Evolutionary conservation across 1,139 yeast species (phyloP).

Genomic region (Taphrina deformans): DNA sequence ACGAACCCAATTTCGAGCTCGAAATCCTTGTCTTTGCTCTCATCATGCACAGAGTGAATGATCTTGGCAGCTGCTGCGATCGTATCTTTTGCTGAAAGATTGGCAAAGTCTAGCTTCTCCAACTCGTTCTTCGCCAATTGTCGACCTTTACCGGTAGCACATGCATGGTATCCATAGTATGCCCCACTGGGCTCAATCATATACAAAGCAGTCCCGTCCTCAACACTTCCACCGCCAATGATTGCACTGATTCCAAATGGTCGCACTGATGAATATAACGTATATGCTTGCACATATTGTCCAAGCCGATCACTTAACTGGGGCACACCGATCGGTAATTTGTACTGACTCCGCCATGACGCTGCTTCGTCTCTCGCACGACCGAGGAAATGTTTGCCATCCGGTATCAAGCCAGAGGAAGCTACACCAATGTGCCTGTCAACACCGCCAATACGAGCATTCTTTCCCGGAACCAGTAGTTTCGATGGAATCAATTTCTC

Average conservation of each 20-base stretch:
- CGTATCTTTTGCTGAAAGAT: slow-evolving; percentile 73
- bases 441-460: slow-evolving; percentile 84
- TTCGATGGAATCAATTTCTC: slow-evolving; percentile 88
- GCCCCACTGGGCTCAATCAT: slow-evolving; percentile 98
- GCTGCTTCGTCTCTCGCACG: slow-evolving; percentile 92
- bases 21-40: slow-evolving; percentile 93
- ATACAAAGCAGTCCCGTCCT: slow-evolving; percentile 83
- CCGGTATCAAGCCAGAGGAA: slow-evolving; percentile 92
- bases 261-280: slow-evolving; percentile 93
- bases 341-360: slow-evolving; percentile 73
- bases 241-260: slow-evolving; percentile 94
- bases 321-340: slow-evolving; percentile 73
- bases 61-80: slow-evolving; percentile 91
- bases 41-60: slow-evolving; percentile 92
- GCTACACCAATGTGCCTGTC: slow-evolving; percentile 92
- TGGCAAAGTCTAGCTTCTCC: slow-evolving; percentile 78
- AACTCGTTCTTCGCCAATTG: slow-evolving; percentile 94
- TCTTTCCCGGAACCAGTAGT: slow-evolving; percentile 82
- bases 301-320: slow-evolving; percentile 87
- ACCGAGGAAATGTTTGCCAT: slow-evolving; percentile 89
- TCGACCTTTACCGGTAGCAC: slow-evolving; percentile 97
- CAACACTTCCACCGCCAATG: slow-evolving; percentile 82
- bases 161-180: slow-evolving; percentile 75
- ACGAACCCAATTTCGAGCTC: slow-evolving; percentile 94
- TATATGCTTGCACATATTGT: slow-evolving; percentile 90